Evolutionary conservation across 371 early-diverging fungal genomes (phyloP).

Genomic region (Mucor indicus): DNA sequence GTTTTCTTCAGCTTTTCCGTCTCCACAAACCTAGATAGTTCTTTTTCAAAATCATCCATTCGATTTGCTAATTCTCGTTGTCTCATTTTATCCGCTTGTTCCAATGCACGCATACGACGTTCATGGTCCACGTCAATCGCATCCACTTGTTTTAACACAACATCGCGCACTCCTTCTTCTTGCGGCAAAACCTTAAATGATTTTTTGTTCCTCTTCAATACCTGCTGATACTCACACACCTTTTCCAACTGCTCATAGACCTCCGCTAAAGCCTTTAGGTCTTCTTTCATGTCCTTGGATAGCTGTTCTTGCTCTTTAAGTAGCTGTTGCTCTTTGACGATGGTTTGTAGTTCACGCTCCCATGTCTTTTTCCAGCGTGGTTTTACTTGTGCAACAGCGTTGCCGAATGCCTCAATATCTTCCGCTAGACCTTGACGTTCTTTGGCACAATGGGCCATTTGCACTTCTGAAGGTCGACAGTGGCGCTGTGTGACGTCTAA

Average conservation of each 20-base stretch:
- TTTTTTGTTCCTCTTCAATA: too few relatives aligned
- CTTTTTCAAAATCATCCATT: slow-evolving; percentile 72
- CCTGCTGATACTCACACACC: slow-evolving; percentile 62
- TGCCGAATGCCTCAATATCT: slow-evolving; percentile 55
- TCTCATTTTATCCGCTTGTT: slow-evolving; percentile 67
- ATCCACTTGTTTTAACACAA: slow-evolving; percentile 67
- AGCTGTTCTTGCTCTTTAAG: slow-evolving; percentile 76
- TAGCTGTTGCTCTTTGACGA: slow-evolving; percentile 77
- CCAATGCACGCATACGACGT: slow-evolving; percentile 68
- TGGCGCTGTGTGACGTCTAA: slow-evolving; percentile 74
- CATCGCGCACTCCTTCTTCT: slow-evolving; percentile 54
- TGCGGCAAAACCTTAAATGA: slow-evolving; percentile 31
- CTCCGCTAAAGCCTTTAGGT: slow-evolving; percentile 57
- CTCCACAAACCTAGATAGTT: slow-evolving; percentile 63
- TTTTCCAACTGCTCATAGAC: slow-evolving; percentile 65
- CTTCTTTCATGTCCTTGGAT: slow-evolving; percentile 70
- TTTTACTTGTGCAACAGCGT: slow-evolving; percentile 60
- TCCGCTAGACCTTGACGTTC: slow-evolving; percentile 52
- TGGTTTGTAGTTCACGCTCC: slow-evolving; percentile 78
- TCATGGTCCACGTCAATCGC: slow-evolving; percentile 69
- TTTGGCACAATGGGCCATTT: slow-evolving; percentile 59
- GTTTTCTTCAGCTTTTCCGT: slow-evolving; percentile 64
- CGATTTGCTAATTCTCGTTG: slow-evolving; percentile 64
- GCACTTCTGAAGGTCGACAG: slow-evolving; percentile 60
- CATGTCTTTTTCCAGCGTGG: slow-evolving; percentile 82